Evolutionary conservation across 306 rosid genomes (phyloP).

Genomic region (Adenanthera pavonina): DNA sequence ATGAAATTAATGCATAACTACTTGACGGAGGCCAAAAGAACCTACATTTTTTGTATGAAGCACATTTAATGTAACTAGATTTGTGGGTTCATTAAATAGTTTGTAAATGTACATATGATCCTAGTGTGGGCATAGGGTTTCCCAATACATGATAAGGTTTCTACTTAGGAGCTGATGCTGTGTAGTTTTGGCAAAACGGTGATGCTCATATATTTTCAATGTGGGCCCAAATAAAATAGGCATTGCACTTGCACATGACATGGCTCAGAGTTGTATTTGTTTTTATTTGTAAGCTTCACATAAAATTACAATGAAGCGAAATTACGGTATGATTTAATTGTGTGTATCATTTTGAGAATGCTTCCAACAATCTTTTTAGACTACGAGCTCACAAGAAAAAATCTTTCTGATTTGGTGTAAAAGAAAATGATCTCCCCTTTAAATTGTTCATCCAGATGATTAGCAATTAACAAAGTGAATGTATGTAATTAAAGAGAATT

Average conservation of each 20-base stretch:
- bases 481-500: no score
- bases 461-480: no score
- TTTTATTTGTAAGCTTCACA: neutral
- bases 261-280: neutral
- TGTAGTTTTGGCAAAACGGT: neutral
- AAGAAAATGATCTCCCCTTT: no score
- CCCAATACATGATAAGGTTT: neutral
- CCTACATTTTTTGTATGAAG: neutral
- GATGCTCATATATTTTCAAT: neutral
- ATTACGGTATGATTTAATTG: no score
- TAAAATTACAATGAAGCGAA: neutral
- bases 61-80: neutral
- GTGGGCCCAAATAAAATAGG: neutral
- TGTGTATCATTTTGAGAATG: neutral
- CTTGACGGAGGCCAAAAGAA: no score
- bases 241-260: neutral
- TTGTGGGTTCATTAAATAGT: neutral
- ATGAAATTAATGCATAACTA: no score
- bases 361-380: neutral
- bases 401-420: neutral
- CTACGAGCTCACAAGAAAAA: neutral
- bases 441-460: no score
- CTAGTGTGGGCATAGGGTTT: neutral
- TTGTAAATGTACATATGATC: neutral
- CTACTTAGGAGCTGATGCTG: neutral